These are phyloP conservation scores for Fusarium transvaalense DNA, from an alignment of 2,329 filamentous ascomycete species.

Conservation along the genomic window DNA sequence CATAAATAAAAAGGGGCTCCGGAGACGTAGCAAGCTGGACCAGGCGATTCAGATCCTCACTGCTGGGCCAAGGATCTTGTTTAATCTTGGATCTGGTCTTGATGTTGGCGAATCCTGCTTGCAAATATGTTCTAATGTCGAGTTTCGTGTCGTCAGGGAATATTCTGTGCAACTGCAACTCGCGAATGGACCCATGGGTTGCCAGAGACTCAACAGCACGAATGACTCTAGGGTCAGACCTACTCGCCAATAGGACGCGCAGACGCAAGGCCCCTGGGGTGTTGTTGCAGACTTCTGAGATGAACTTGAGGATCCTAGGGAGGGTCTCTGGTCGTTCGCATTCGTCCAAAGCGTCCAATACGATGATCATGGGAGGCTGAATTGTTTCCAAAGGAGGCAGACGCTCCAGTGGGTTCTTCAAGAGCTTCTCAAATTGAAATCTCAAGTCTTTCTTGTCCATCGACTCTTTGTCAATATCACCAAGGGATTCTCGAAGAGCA, in stretches of 20 bases:
- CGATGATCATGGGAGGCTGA: not conserved
- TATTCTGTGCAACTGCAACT: not conserved
- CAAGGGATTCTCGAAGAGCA: not conserved
- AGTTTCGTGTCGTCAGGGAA: not conserved
- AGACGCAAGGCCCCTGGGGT: accelerated
- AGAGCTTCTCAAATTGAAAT: not conserved
- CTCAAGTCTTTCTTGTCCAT: not conserved
- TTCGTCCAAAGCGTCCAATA: not conserved
- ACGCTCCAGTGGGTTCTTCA: accelerated
- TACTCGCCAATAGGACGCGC: accelerated
- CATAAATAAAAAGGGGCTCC: not conserved
- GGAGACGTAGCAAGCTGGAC: not conserved
- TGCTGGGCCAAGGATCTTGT: not conserved
- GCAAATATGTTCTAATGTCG: not conserved
- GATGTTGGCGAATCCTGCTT: not conserved
- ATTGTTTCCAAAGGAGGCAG: not conserved
- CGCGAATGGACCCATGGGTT: accelerated
- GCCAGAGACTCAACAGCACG: accelerated
- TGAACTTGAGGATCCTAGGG: accelerated
- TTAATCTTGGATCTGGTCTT: not conserved
- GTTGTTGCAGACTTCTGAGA: not conserved
- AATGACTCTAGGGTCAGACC: not conserved
- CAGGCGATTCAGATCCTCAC: not conserved
- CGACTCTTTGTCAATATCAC: accelerated
- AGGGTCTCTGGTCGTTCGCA: not conserved